Base-by-base conservation (phyloP, 495 filamentous ascomycete genomes). In the Penicillium maclennaniae region DNA sequence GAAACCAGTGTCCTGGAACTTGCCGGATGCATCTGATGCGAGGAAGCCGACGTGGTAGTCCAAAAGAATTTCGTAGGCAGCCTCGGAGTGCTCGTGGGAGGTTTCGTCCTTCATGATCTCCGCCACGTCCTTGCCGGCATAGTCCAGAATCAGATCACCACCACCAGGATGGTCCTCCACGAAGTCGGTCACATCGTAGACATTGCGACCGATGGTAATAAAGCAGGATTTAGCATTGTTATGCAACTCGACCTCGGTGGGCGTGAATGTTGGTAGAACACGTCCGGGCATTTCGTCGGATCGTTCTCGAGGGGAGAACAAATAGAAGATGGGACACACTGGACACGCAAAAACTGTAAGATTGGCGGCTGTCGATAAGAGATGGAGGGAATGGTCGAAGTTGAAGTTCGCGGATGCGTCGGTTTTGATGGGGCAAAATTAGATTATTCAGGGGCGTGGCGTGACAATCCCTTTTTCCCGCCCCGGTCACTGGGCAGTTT, bases 131-230 rank as follows among this genome's bases (percentile, higher is more conserved):
- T 90, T 89, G 43, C 92, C 93, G 28, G 80, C 93, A 72, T 93
- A 91, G 47, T 95, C 87, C 43, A 97, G 77, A 50, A 99, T 84
- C 52, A 97, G 68, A 52, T 97, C 89, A 59, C 81, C 82, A 49
- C 95, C 95, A 54, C 92, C 95, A 31, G 95, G 95, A 68, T 99
- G 95, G 53, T 87, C 83, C 43, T 86, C 79, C 48, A 97, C 66
- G 62, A 99, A 99, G 23, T 83, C 77, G 21, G 95, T 96, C 53
- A 99, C 81, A 79, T 99, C 91, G 81, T 90, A 97, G 60, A 97
- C 93, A 58, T 92, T 92, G 23, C 78, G 79, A 31, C 90, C 93
- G 40, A 96, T 69, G 0, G 89, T 92, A 57, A 99, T 90, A 77
- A 91, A 99, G 79, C 95, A 97, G 20, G 89, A 95, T 67, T 91